Evolutionary conservation across 306 rosid genomes (phyloP), one percentile per base, ranked within the genome.

Genomic region (Prunus padus): DNA sequence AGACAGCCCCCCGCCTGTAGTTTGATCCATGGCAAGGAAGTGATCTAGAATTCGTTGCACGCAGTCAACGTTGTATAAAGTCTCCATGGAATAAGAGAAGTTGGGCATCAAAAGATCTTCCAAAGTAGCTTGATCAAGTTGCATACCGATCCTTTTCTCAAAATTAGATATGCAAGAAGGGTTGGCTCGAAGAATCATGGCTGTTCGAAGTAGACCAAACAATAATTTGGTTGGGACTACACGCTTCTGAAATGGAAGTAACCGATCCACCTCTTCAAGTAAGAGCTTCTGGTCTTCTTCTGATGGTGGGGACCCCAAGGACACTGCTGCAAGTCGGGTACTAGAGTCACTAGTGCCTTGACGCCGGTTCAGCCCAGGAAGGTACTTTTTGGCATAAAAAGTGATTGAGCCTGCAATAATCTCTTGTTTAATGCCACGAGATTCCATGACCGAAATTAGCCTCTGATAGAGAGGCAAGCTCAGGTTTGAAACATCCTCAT

Each of bases 101-200:
- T 84, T 95, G 0, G 99, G 97, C 97, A 95, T 90, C 88, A 95
- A 84, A 79, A 95, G 96, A 85, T 92, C 99, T 76, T 95, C 99
- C 72, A 95, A 78, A 30, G 88, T 84, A 75, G 99, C 99, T 85
- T 95, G 92, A 84, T 95, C 99, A 66, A 95, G 87, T 88, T 95
- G 99, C 93, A 87, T 73, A 15, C 99, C 96, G 0, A 95, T 87
- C 79, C 96, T 89, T 78, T 81, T 95, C 88, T 95, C 99, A 57
- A 92, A 86, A 76, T 85, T 92, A 47, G 97, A 87, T 72, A 88
- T 88, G 85, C 96, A 86, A 54, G 91, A 76, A 31, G 91, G 87
- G 80, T 54, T 82, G 69, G 78, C 96, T 52, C 89, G 87, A 31
- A 95, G 90, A 84, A 95, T 95, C 97, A 88, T 88, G 51, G 96